A percentile compares a stretch with the other conserved stretches of the same genome.
phyloP scores from a whole-genome alignment of 495 filamentous ascomycete species.

The Staphylotrichum tortipilum region DNA sequence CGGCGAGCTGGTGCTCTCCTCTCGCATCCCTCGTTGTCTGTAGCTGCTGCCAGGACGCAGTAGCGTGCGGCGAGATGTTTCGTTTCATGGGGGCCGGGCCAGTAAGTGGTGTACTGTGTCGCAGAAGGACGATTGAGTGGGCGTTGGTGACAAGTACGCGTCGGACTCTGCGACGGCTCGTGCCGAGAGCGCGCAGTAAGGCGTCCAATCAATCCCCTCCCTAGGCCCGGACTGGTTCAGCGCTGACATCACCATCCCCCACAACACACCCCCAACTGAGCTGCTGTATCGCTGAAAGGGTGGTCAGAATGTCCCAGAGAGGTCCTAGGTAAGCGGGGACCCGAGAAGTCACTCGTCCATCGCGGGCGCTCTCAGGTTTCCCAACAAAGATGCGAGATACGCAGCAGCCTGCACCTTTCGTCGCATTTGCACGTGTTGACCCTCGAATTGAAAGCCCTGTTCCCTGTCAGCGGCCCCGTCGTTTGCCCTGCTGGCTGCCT shows the following conservation, averaged over 20 bases:
- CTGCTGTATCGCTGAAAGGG: neutral
- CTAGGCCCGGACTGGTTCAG: neutral
- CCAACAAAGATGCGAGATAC: slow-evolving; percentile 5
- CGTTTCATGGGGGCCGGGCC: neutral
- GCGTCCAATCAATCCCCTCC: neutral
- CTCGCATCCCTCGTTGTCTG: no score
- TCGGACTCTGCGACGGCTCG: neutral
- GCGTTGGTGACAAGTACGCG: neutral
- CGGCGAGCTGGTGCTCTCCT: neutral
- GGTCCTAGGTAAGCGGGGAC: slow-evolving; percentile 1
- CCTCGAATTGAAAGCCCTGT: no score
- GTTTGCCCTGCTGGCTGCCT: no score
- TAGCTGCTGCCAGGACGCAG: neutral
- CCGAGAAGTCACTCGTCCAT: slow-evolving; percentile 1
- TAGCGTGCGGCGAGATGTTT: neutral
- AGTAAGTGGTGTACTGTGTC: no score
- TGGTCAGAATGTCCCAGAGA: slow-evolving; percentile 11
- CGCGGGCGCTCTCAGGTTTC: neutral
- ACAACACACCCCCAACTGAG: neutral
- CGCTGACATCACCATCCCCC: neutral
- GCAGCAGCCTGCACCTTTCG: neutral
- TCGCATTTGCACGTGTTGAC: slow-evolving; percentile 1
- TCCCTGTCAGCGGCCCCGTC: no score
- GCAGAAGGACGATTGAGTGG: neutral
- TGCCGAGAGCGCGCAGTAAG: neutral